A percentile compares a stretch with the other conserved stretches of the same genome.
Conservation (phyloP, 306 rosid genomes). For the Medicago ruthenica region DNA sequence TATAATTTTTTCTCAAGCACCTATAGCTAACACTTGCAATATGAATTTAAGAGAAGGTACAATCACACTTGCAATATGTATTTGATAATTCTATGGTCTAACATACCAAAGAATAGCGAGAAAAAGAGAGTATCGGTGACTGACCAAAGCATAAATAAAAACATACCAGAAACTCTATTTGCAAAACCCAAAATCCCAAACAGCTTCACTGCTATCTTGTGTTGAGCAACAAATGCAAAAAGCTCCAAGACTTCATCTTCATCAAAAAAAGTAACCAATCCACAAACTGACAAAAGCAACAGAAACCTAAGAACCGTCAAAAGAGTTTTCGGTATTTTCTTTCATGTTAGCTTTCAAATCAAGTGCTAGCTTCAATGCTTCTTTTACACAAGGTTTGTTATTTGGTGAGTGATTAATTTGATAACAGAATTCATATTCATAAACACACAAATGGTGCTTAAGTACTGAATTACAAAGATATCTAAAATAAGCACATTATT, state of each 20-base stretch:
- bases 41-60: not conserved
- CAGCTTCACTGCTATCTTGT: conserved; percentile 14
- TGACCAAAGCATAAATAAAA: not conserved
- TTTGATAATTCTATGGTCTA: not conserved
- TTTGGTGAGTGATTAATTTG: not conserved
- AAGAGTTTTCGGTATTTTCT: not conserved
- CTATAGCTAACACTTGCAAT: too few relatives aligned
- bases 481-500: too few relatives aligned
- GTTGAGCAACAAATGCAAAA: not conserved
- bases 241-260: not conserved
- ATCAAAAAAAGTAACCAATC: not conserved
- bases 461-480: too few relatives aligned
- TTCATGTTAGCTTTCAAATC: conserved; percentile 7
- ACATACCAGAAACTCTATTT: not conserved
- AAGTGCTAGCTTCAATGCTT: conserved; percentile 20
- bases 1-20: too few relatives aligned
- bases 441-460: not conserved
- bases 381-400: conserved; percentile 18
- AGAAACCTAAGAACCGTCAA: not conserved
- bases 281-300: not conserved
- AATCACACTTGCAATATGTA: not conserved
- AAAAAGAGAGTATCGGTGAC: not conserved
- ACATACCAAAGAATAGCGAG: not conserved
- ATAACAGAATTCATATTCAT: not conserved
- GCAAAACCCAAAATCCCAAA: conserved; percentile 10